Base-by-base conservation (phyloP, 257 asterid genomes). In the Salvia splendens region DNA sequence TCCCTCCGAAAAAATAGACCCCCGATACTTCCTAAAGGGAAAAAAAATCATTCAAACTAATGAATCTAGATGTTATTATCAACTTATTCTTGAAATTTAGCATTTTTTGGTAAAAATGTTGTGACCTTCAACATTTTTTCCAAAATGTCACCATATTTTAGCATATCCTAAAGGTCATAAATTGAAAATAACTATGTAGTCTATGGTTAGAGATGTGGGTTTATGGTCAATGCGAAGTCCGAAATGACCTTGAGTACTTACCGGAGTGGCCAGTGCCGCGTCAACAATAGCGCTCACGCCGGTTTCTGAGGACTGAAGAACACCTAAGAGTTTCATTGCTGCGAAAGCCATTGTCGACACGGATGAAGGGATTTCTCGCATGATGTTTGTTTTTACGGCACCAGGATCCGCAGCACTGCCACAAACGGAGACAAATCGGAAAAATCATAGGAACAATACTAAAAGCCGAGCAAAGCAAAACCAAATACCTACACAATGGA, bases 361-460 rank as follows among this genome's bases (percentile, higher is more conserved):
- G 20, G 72, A 47, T 11, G 81, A 69, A 42, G 98, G 98, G 63
- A 89, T 38, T 83, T 89, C 98, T 55, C 95, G 88, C 95, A 92
- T 84, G 64, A 92, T 86, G 56, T 86, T 86, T 49, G 97, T 92
- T 75, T 84, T 64, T 80, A 87, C 98, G 8, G 81, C 82, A 72
- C 98, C 98, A 78, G 98, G 98, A 74, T 89, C 98, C 57, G 69
- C 96, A 49, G 89, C 91, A 57, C 98, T 77, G 48, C 42, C 15
- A 20, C 54, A 64, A 54, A 4, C 12, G 3, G 41, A 59, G 5
- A 43, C 54, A 10, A 46, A 74, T 68, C 56, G 59, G 77, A 69
- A 28, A 24, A 70, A 33, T 8, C 6, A 16, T 1, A 3, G 42
- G 66, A 62, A 64, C 61, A 52, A 33, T 48, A 69, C 63, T 53